Evolutionary conservation across 129 eudicot genomes (phyloP).

Genomic region (Logfia minima): DNA sequence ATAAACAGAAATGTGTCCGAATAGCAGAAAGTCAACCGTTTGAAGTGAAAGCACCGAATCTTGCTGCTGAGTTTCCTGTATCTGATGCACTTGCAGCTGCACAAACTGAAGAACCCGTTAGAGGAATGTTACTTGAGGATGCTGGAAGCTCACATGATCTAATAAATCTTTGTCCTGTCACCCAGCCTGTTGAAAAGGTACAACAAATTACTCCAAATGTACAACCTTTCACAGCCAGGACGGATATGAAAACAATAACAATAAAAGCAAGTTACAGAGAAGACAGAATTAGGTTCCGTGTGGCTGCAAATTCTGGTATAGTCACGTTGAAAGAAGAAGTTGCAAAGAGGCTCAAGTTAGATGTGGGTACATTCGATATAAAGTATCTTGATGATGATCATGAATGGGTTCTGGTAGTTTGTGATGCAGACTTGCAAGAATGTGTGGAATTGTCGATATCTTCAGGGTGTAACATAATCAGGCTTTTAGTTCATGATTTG

Average conservation of each 20-base stretch:
- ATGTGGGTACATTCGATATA: slow-evolving; percentile 60
- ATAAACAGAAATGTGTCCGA: slow-evolving; percentile 36
- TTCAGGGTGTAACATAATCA: slow-evolving; percentile 58
- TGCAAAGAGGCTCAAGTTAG: slow-evolving; percentile 72
- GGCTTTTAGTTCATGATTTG: slow-evolving; percentile 72
- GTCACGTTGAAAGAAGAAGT: slow-evolving; percentile 69
- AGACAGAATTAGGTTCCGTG: slow-evolving; percentile 77
- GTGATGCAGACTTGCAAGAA: slow-evolving; percentile 84
- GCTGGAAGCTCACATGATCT: slow-evolving; percentile 94
- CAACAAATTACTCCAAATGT: slow-evolving; percentile 43
- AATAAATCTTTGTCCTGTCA: slow-evolving; percentile 55
- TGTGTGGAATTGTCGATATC: slow-evolving; percentile 57
- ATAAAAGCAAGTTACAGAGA: slow-evolving; percentile 79
- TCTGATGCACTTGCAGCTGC: slow-evolving; percentile 41
- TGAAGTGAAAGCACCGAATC: slow-evolving; percentile 41
- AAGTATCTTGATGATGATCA: slow-evolving; percentile 88
- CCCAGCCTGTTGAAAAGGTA: slow-evolving; percentile 52
- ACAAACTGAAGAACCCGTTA: slow-evolving; percentile 56
- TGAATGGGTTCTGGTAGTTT: slow-evolving; percentile 77
- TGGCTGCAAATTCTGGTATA: slow-evolving; percentile 47
- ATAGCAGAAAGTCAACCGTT: slow-evolving; percentile 41
- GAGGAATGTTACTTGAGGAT: slow-evolving; percentile 75
- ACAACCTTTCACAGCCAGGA: slow-evolving; percentile 47
- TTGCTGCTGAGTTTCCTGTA: slow-evolving; percentile 39
- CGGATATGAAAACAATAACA: slow-evolving; percentile 58